phyloP scores from a whole-genome alignment of 768 basidiomycete species.

The Leccinum subgranulosum region DNA sequence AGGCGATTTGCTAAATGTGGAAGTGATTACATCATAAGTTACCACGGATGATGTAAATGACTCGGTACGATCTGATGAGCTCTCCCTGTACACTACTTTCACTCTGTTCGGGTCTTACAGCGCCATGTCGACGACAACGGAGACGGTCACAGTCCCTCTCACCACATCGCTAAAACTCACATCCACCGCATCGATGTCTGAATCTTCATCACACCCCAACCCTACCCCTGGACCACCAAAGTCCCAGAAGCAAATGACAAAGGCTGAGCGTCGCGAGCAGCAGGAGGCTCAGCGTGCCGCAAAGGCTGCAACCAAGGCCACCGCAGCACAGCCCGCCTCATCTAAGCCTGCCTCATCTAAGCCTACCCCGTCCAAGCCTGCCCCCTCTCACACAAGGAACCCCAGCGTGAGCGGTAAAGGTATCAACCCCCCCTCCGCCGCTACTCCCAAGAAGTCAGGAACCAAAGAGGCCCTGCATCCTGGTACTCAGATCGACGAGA shows the following conservation, averaged over 20 bases:
- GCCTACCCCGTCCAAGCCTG: constrained; percentile 12
- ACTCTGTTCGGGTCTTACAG: background rate
- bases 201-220: constrained; percentile 2
- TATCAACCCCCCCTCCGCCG: constrained; percentile 8
- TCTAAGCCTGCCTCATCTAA: constrained; percentile 28
- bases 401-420: constrained; percentile 22
- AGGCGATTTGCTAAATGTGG: constrained; percentile 9
- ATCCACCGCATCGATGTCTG: constrained; percentile 2
- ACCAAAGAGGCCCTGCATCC: constrained; percentile 27
- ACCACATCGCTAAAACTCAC: constrained; percentile 20
- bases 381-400: constrained; percentile 28
- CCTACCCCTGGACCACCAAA: constrained; percentile 21
- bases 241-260: constrained; percentile 73
- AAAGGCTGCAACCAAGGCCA: constrained; percentile 52
- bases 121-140: constrained; percentile 26
- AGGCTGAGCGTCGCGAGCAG: constrained; percentile 74
- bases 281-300: constrained; percentile 80
- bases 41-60: constrained; percentile 10
- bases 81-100: too few relatives aligned
- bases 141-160: constrained; percentile 11
- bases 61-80: background rate
- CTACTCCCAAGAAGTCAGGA: constrained; percentile 26
- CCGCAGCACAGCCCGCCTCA: constrained; percentile 16
- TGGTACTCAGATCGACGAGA: constrained; percentile 33
- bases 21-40: constrained; percentile 16